Base-by-base conservation (phyloP, 768 basidiomycete genomes). In the Aureoboletus auriporus region DNA sequence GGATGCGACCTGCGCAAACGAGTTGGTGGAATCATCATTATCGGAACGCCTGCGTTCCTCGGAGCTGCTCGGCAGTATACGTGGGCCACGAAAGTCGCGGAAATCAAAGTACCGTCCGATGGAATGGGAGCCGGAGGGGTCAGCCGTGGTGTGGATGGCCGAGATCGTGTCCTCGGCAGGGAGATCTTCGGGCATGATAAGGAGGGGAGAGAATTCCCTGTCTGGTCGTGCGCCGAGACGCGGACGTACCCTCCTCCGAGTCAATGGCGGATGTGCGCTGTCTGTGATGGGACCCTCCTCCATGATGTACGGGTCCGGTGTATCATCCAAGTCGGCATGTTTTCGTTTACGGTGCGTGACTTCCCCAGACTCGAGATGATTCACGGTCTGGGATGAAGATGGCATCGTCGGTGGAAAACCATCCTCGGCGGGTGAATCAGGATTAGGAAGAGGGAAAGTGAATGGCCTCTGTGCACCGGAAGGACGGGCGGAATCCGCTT, bases 151-250 rank as follows among this genome's bases (percentile, higher is more conserved):
- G 44, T 29, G 37, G n/a, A 38, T 29, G 12, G 29, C 31, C 23
- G 23, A 35, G n/a, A 46, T 34, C 33, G 16, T 57, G 6, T 45
- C 52, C 16, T 6, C 12, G 31, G 26, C 5, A 6, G 8, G 7
- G 28, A n/a, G 40, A 6, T 20, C 27, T 3, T 54, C 57, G 29
- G 63, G 49, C 38, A 57, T 50, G 3, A 53, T 17, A 34, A 63
- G 54, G 39, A 65, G 60, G 28, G 63, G 60, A 10, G 63, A 36
- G 10, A 65, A 62, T 38, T 54, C 51, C n/a, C 45, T 12, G 30
- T 49, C 57, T 28, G 35, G 46, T 34, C 27, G 51, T 8, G 6
- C 28, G 38, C 30, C 28, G 39, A 49, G 26, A 20, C 56, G 52
- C 13, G 42, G 52, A 20, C 62, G 50, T 29, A 17, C 30, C 39